Base-by-base conservation (phyloP, 768 basidiomycete genomes). In the Cystofilobasidium macerans region DNA sequence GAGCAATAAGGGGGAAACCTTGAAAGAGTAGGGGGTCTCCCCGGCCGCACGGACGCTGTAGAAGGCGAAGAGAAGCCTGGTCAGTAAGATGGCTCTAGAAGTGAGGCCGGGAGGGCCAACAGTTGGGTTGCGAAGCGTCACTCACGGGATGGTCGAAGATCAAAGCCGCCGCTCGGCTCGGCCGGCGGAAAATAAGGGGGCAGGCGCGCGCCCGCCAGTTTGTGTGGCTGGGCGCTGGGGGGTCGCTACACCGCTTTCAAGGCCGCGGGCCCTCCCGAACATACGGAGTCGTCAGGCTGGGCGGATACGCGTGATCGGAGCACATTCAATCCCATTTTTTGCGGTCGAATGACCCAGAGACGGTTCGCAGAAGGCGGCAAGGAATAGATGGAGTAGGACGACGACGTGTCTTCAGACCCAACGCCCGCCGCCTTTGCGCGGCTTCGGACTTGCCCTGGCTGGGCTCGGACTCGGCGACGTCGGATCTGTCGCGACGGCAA, bases 41-140 rank as follows among this genome's bases (percentile, higher is more conserved):
- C 51, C 51, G 51, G 51, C 51, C 51, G 51, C 51, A 54, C 51
- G 51, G 51, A 54, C 51, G 51, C 45, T 47, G 45, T n/a, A n/a
- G 22, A 9, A 20, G 20, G 22, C 20, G 22, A 22, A 47, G n/a
- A n/a, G 22, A 47, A n/a, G 45, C 22, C 22, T 16, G 45, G 45
- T 47, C 45, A 47, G 45, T 43, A 43, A 7, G 42, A 7, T 8
- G 36, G 36, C 36, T 8, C 7, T 14, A 14, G 14, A 7, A 20
- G 12, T 18, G 42, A 20, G 14, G 12, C 6, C 42, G 4, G n/a
- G n/a, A n/a, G 4, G 22, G n/a, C 45, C 22, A 47, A n/a, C 4
- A 3, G 24, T 2, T 20, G 45, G 45, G 22, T 8, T 40, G 5
- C 22, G 45, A n/a, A n/a, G n/a, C 42, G 45, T 20, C 4, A 47